phyloP scores from a whole-genome alignment of 768 basidiomycete genomes.

The Kwoniella bestiolae region DNA sequence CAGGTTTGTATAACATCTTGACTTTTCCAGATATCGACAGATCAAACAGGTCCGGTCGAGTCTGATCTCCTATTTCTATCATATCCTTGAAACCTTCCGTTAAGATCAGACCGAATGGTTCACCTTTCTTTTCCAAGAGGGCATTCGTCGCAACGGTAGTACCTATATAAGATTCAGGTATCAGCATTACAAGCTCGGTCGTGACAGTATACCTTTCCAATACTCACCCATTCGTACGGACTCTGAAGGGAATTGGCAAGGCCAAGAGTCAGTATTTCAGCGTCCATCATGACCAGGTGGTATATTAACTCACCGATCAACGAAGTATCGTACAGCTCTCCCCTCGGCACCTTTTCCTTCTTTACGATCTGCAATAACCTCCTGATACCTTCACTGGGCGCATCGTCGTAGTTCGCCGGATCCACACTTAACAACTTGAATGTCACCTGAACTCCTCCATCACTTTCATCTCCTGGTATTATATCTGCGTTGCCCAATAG shows the following conservation, averaged over 20 bases:
- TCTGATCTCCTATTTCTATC: slow-evolving; percentile 45
- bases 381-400: slow-evolving; percentile 67
- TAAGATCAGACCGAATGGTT: slow-evolving; percentile 38
- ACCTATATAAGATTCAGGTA: slow-evolving; percentile 37
- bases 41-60: slow-evolving; percentile 69
- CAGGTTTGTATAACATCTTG: slow-evolving; percentile 57
- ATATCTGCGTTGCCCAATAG: slow-evolving; percentile 39
- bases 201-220: slow-evolving; percentile 29
- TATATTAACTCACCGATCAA: slow-evolving; percentile 27
- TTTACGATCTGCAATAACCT: slow-evolving; percentile 44
- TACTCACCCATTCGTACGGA: slow-evolving; percentile 13
- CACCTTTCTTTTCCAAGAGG: slow-evolving; percentile 43
- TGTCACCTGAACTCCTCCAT: slow-evolving; percentile 33
- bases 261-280: too few relatives aligned
- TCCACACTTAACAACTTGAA: slow-evolving; percentile 78
- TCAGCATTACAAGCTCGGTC: slow-evolving; percentile 20
- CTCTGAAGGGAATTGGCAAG: slow-evolving; percentile 20
- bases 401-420: slow-evolving; percentile 75
- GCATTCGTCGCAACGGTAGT: slow-evolving; percentile 50
- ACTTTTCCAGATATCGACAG: slow-evolving; percentile 68
- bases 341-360: slow-evolving; percentile 19
- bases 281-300: not conserved
- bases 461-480: slow-evolving; percentile 20
- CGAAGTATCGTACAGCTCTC: slow-evolving; percentile 34
- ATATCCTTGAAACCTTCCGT: slow-evolving; percentile 47